phyloP scores from a whole-genome alignment of 2,329 filamentous ascomycete species.

The Penicillium sp. region DNA sequence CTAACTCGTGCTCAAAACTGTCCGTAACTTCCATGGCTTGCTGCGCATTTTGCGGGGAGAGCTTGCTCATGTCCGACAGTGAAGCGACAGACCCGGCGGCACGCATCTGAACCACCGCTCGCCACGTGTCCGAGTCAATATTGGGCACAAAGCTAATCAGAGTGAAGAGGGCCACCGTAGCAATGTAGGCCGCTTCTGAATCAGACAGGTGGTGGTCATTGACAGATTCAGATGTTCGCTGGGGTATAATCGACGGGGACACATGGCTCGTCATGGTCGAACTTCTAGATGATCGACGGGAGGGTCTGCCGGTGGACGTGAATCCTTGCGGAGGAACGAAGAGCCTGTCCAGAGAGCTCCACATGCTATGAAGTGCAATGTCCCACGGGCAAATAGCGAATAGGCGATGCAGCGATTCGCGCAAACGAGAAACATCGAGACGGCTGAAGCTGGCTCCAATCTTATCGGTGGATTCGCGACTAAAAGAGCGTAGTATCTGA shows the following conservation, averaged over 20 bases:
- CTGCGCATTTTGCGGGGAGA: constrained; percentile 28
- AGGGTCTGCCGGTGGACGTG: constrained; percentile 27
- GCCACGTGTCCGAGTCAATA: constrained; percentile 38
- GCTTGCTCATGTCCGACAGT: constrained; percentile 36
- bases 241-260: constrained; percentile 23
- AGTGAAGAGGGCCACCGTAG: constrained; percentile 38
- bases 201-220: constrained; percentile 37
- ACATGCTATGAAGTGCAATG: constrained; percentile 42
- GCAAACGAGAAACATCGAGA: constrained; percentile 33
- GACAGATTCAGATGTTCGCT: constrained; percentile 28
- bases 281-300: constrained; percentile 32
- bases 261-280: constrained; percentile 23
- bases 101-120: constrained; percentile 43
- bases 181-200: constrained; percentile 39
- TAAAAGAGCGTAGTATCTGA: constrained; percentile 43
- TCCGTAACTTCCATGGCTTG: constrained; percentile 40
- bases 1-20: constrained; percentile 51
- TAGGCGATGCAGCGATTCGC: constrained; percentile 34
- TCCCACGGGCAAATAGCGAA: constrained; percentile 41
- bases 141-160: constrained; percentile 38
- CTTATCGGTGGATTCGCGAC: constrained; percentile 15
- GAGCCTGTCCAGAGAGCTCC: constrained; percentile 39
- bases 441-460: background rate
- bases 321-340: constrained; percentile 41
- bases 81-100: constrained; percentile 39